Evolutionary conservation across 2,329 filamentous ascomycete species (phyloP).

Genomic region (Paraphaeosphaeria minitans): DNA sequence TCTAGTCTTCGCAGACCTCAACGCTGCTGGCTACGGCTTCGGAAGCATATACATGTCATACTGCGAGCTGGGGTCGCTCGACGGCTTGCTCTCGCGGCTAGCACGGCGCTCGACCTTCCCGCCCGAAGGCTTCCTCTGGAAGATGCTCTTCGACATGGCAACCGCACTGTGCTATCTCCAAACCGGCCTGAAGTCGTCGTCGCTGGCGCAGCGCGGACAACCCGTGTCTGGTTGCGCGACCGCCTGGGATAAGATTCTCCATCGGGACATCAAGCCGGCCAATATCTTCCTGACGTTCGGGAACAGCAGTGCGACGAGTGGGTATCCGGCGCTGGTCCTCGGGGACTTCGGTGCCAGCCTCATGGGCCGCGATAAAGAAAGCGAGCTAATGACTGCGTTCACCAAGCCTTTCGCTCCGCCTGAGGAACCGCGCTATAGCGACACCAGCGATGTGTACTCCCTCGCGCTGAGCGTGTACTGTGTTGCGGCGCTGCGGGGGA

Average conservation of each 20-base stretch:
- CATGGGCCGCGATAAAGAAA: background rate
- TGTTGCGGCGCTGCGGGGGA: background rate
- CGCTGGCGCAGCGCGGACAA: background rate
- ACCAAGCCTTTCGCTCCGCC: constrained; percentile 5
- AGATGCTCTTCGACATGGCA: constrained; percentile 17
- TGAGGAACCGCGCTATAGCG: background rate
- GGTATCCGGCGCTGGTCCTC: constrained; percentile 17
- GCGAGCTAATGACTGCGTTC: background rate
- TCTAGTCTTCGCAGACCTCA: background rate
- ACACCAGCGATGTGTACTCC: constrained; percentile 4
- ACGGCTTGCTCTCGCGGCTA: constrained; percentile 13
- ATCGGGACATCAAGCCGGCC: constrained; percentile 25
- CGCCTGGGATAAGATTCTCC: constrained; percentile 18
- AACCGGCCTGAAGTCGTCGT: constrained; percentile 9
- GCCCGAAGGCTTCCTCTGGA: constrained; percentile 22
- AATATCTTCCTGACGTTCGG: constrained; percentile 22
- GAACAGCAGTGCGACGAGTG: background rate
- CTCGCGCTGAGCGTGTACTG: constrained; percentile 4
- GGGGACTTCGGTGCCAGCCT: constrained; percentile 22
- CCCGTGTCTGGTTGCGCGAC: background rate
- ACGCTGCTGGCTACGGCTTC: background rate
- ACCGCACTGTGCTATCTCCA: constrained; percentile 21
- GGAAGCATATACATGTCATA: constrained; percentile 19
- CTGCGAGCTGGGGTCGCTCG: constrained; percentile 23
- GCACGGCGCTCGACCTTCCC: background rate